phyloP scores from a whole-genome alignment of 441 rosid species.

The Populus hybrid region DNA sequence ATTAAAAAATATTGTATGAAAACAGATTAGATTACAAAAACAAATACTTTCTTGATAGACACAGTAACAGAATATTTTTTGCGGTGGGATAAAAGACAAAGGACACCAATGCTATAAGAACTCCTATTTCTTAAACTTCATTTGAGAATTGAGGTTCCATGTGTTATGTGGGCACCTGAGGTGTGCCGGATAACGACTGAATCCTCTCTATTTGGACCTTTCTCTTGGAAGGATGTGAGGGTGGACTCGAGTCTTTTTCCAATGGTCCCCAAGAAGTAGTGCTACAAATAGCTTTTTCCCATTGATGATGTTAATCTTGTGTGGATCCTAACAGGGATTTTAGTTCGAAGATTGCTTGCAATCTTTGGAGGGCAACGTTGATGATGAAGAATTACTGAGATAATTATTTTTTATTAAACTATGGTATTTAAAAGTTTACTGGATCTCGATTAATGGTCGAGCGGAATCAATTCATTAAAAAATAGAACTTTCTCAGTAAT shows the following conservation, averaged over 20 bases:
- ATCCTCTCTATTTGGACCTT: neutral
- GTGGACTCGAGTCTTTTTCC: neutral
- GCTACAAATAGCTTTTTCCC: neutral
- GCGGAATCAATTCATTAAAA: rapidly evolving
- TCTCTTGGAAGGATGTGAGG: neutral
- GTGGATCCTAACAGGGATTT: neutral
- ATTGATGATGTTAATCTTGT: neutral
- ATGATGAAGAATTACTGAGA: neutral
- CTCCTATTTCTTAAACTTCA: too few species aligned
- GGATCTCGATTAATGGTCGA: neutral
- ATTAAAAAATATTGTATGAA: too few species aligned
- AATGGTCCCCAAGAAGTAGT: neutral
- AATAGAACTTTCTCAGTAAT: too few species aligned
- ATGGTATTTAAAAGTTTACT: rapidly evolving
- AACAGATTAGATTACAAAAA: too few species aligned
- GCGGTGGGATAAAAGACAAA: too few species aligned
- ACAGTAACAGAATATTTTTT: too few species aligned
- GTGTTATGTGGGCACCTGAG: too few species aligned
- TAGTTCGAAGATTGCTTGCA: neutral
- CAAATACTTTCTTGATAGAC: too few species aligned
- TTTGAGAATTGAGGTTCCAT: too few species aligned
- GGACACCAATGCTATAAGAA: too few species aligned
- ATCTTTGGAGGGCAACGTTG: neutral
- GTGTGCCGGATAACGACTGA: neutral
- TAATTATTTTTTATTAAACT: too few species aligned